Conservation (phyloP, 208 protist genomes). For the Leishmania tropica region DNA sequence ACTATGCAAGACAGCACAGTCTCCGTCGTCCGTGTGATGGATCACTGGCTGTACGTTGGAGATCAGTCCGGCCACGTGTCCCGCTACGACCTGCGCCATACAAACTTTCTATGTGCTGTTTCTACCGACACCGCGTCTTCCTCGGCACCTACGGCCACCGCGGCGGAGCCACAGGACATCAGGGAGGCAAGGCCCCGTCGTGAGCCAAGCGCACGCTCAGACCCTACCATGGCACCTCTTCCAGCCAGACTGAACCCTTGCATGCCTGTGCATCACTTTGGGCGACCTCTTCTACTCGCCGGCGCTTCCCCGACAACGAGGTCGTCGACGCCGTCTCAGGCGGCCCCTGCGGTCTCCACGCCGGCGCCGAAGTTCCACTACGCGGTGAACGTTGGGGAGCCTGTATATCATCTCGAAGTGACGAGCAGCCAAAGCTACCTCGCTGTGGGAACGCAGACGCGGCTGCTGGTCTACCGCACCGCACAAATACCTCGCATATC, state of each 20-base stretch:
- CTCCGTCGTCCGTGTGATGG: slow-evolving; percentile 21
- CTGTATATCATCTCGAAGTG: slow-evolving; percentile 27
- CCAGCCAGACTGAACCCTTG: slow-evolving; percentile 3
- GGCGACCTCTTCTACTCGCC: neutral
- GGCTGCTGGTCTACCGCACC: slow-evolving; percentile 27
- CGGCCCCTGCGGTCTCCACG: neutral
- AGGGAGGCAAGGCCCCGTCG: neutral
- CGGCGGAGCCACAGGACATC: neutral
- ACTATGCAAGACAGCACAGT: slow-evolving; percentile 3
- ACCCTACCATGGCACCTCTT: neutral
- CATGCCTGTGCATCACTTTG: slow-evolving; percentile 23
- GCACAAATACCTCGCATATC: slow-evolving; percentile 23
- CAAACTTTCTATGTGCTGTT: slow-evolving; percentile 6
- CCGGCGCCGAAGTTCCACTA: slow-evolving; percentile 21
- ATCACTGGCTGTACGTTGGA: slow-evolving; percentile 29
- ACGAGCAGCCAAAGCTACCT: slow-evolving; percentile 28
- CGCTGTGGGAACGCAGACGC: slow-evolving; percentile 29
- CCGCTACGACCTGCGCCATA: slow-evolving; percentile 24
- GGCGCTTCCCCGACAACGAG: neutral
- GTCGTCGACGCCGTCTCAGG: neutral
- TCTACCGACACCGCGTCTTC: neutral
- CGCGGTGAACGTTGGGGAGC: slow-evolving; percentile 18
- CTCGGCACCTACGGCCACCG: neutral
- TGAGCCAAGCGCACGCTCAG: neutral
- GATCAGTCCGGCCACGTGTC: slow-evolving; percentile 28